These are phyloP conservation scores for Aciculosporium take DNA, from an alignment of 2,329 filamentous ascomycete species.

Conservation along the genomic window DNA sequence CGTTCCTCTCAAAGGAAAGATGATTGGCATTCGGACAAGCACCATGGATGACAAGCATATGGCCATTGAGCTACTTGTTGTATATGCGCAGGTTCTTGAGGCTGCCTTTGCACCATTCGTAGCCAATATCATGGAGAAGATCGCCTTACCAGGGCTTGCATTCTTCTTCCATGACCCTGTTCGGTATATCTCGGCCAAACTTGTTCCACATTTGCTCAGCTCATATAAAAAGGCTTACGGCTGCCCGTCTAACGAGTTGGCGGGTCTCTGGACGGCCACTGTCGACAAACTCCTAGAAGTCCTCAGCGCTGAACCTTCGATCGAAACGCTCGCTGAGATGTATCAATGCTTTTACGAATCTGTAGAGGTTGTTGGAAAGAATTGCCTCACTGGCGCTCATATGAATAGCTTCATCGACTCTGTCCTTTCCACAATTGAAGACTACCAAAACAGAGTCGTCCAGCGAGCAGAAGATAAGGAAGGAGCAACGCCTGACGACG, in stretches of 20 bases:
- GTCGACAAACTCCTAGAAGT: constrained; percentile 89
- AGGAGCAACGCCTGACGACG: constrained; percentile 62
- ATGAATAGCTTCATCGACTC: constrained; percentile 81
- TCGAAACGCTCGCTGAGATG: constrained; percentile 95
- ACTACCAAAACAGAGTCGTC: constrained; percentile 80
- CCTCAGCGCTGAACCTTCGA: constrained; percentile 80
- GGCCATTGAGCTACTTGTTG: constrained; percentile 95
- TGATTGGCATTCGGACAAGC: constrained; percentile 95
- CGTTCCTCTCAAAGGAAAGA: constrained; percentile 91
- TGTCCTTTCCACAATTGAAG: constrained; percentile 72
- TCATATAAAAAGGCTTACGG: constrained; percentile 91
- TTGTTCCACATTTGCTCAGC: constrained; percentile 83
- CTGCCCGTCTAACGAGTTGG: constrained; percentile 61
- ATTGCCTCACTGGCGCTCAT: constrained; percentile 62
- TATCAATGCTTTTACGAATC: constrained; percentile 99
- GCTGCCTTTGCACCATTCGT: constrained; percentile 86
- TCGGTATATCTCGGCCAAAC: constrained; percentile 83
- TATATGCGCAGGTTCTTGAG: constrained; percentile 94
- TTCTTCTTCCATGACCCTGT: constrained; percentile 99
- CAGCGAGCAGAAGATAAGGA: constrained; percentile 72
- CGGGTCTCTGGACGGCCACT: constrained; percentile 70
- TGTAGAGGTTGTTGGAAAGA: constrained; percentile 81
- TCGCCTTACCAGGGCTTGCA: constrained; percentile 80
- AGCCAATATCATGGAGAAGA: constrained; percentile 86
- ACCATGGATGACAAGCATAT: constrained; percentile 97